Evolutionary conservation across 2,329 filamentous ascomycete species (phyloP).

Genomic region (Aspergillus spinulosporus): DNA sequence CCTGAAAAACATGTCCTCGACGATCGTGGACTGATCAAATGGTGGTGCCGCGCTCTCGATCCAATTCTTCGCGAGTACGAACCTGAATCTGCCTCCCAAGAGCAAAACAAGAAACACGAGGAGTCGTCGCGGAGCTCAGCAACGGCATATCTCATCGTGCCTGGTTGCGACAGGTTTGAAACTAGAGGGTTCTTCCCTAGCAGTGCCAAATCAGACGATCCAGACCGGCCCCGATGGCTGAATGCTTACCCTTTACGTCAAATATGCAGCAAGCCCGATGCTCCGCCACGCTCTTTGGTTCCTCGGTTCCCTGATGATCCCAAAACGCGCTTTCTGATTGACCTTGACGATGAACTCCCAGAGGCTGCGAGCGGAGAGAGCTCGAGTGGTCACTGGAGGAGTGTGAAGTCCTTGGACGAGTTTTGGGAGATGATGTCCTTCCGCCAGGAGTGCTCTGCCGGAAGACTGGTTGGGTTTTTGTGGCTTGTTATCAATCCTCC

Average conservation of each 20-base stretch:
- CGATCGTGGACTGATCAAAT: conserved; percentile 84
- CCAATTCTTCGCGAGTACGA: conserved; percentile 61
- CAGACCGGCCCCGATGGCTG: conserved; percentile 46
- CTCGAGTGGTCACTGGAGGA: conserved; percentile 71
- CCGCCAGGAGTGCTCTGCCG: conserved; percentile 91
- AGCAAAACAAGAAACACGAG: conserved; percentile 32
- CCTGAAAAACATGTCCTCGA: conserved; percentile 84
- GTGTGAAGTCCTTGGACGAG: conserved; percentile 77
- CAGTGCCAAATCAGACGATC: conserved; percentile 42
- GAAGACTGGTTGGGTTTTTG: conserved; percentile 86
- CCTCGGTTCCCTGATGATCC: conserved; percentile 94
- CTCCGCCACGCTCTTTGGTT: conserved; percentile 79
- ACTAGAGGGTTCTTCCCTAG: conserved; percentile 75
- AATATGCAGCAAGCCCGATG: conserved; percentile 65
- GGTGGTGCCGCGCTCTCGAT: conserved; percentile 91
- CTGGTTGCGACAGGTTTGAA: conserved; percentile 80
- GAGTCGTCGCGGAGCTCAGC: conserved; percentile 44
- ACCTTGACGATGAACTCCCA: conserved; percentile 80
- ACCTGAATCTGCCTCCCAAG: conserved; percentile 41
- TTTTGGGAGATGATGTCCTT: conserved; percentile 99
- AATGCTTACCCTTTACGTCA: conserved; percentile 72
- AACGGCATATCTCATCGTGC: conserved; percentile 83
- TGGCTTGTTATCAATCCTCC: conserved; percentile 82
- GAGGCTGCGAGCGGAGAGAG: conserved; percentile 45
- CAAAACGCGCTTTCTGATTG: conserved; percentile 83